Evolutionary conservation across 148 eudicot genomes (phyloP).

Genomic region (Camellia japonica): DNA sequence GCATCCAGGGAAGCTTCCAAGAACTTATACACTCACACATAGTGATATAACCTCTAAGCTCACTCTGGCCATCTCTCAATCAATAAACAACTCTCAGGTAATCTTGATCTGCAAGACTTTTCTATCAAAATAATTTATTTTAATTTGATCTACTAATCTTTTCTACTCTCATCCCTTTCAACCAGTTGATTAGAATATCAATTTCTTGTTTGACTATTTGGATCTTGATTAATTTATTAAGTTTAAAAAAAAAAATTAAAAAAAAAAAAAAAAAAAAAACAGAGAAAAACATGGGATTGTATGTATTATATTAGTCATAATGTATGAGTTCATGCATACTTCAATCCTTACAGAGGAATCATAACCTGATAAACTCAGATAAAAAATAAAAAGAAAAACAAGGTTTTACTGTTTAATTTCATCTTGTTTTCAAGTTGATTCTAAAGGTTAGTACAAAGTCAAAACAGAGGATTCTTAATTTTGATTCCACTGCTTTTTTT

Average conservation of each 20-base stretch:
- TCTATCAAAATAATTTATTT: not conserved
- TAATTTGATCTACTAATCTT: too few relatives aligned
- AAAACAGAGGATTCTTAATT: not conserved
- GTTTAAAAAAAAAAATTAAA: not conserved
- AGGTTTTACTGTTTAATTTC: not conserved
- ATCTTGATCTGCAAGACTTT: not conserved
- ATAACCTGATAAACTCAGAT: not conserved
- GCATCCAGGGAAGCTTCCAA: constrained; percentile 76
- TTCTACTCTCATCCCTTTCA: too few relatives aligned
- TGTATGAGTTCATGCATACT: not conserved
- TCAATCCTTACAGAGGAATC: not conserved
- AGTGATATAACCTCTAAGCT: constrained; percentile 86
- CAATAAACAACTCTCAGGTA: constrained; percentile 92
- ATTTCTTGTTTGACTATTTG: not conserved
- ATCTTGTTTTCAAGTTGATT: not conserved
- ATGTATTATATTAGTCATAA: not conserved
- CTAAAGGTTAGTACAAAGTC: too few relatives aligned
- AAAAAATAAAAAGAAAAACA: not conserved
- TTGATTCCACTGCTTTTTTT: not conserved
- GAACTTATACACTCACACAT: constrained; percentile 89
- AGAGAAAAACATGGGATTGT: constrained; percentile 11
- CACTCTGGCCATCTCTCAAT: constrained; percentile 87
- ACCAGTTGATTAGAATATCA: too few relatives aligned
- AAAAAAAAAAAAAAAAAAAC: not conserved
- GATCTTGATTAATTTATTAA: not conserved